These are phyloP conservation scores for Stellera chamaejasme DNA, from an alignment of 345 rosid species.

Conservation along the genomic window DNA sequence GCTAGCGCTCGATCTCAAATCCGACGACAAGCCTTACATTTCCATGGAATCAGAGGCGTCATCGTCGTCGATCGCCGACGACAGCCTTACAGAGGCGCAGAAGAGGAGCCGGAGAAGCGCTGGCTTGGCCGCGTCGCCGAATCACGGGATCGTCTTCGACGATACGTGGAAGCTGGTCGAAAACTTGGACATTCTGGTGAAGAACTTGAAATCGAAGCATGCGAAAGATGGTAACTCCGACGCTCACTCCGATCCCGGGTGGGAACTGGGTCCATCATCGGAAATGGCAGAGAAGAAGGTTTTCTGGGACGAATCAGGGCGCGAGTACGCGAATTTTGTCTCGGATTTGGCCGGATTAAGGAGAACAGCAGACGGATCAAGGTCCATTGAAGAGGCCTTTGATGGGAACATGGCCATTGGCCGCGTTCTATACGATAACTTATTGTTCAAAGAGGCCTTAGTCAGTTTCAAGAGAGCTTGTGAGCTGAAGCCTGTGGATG, in stretches of 20 bases:
- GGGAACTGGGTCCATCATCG: conserved; percentile 69
- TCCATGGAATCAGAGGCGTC: conserved; percentile 49
- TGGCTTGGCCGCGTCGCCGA: conserved; percentile 89
- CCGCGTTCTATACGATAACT: conserved; percentile 70
- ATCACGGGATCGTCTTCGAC: conserved; percentile 86
- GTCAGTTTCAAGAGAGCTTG: conserved; percentile 91
- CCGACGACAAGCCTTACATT: conserved; percentile 32
- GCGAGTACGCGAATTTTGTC: conserved; percentile 53
- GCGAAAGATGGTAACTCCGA: conserved; percentile 73
- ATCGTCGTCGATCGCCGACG: conserved; percentile 62
- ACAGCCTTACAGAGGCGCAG: conserved; percentile 59
- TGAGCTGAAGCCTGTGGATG: conserved; percentile 79
- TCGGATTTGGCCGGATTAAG: conserved; percentile 76
- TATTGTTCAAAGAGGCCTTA: conserved; percentile 66
- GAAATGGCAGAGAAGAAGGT: conserved; percentile 64
- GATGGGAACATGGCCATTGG: conserved; percentile 96
- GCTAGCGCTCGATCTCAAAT: conserved; percentile 54
- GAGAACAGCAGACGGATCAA: conserved; percentile 72
- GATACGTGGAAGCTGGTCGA: conserved; percentile 90
- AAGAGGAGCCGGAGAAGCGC: conserved; percentile 84
- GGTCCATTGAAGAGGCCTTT: conserved; percentile 84
- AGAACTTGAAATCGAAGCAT: conserved; percentile 72
- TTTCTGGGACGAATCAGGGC: conserved; percentile 73
- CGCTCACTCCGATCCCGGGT: conserved; percentile 76
- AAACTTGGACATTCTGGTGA: conserved; percentile 78